Conservation (phyloP, 1,139 yeast genomes). For the Scheffersomyces quercinus region DNA sequence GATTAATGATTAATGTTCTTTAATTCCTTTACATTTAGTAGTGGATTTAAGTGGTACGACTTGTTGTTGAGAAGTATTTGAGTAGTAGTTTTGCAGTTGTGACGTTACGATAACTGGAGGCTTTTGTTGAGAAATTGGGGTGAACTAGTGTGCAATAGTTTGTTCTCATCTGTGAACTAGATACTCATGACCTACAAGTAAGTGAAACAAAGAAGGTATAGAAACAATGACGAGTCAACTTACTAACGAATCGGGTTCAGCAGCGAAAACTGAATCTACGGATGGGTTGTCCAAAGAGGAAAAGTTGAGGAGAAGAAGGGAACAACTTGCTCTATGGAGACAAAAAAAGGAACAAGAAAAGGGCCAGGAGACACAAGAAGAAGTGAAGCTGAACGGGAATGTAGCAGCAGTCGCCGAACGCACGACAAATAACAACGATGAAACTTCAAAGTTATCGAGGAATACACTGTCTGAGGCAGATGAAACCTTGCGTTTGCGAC, state of each 20-base stretch:
- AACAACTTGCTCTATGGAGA: conserved; percentile 44
- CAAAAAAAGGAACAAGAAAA: conserved; percentile 32
- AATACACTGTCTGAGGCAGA: conserved; percentile 1
- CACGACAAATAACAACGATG: not conserved
- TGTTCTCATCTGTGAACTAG: not conserved
- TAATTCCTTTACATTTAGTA: too few relatives aligned
- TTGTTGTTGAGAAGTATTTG: too few relatives aligned
- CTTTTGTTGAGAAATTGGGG: too few relatives aligned
- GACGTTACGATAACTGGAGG: too few relatives aligned
- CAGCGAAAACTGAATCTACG: conserved; percentile 7
- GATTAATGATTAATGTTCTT: too few relatives aligned
- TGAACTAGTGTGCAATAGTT: not conserved
- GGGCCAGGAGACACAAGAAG: not conserved
- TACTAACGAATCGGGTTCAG: conserved; percentile 14
- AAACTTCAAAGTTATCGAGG: not conserved
- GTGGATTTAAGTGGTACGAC: too few relatives aligned
- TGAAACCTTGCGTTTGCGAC: conserved; percentile 21
- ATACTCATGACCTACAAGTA: not conserved
- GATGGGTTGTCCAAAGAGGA: conserved; percentile 29
- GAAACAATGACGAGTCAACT: conserved; percentile 3
- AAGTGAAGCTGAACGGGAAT: conserved; percentile 4
- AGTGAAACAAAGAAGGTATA: not conserved
- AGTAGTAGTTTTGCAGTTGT: too few relatives aligned
- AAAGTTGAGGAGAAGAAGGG: conserved; percentile 37
- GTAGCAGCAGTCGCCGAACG: conserved; percentile 8